Evolutionary conservation across 495 filamentous ascomycete genomes (phyloP), one percentile per base, ranked within the genome.

Genomic region (Xanthoparmelia taractica): DNA sequence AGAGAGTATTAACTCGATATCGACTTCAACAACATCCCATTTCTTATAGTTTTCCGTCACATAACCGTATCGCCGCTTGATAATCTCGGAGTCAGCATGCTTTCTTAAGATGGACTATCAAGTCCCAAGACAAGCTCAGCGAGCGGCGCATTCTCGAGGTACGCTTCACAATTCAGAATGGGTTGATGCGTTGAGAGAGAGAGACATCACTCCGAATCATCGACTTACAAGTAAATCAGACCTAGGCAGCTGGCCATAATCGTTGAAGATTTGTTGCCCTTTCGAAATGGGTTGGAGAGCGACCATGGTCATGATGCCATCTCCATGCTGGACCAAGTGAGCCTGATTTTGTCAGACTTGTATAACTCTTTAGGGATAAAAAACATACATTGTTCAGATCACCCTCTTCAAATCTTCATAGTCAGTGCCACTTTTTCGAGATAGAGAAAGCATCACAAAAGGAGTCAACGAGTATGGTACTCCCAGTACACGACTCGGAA

Each of bases 221-320:
- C 13, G 23, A 15, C 47, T 50, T 50, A 50, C 47, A 25, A 97
- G 81, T 25, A 97, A 75, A 71, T 97, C 92, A 0, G 87, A 84
- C 34, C 85, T 87, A 4, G 91, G 86, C 29, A 96, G 82, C 38
- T 89, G 85, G 11, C 92, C 93, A 70, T 96, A 96, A 72, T 96
- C 92, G 66, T 96, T 96, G 68, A 96, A 84, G 25, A 96, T 85
- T 70, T 96, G 90, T 59, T 90, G 84, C n/a, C 87, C 87, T 58
- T 61, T 61, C 15, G 29, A 8, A 38, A 97, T 89, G 0, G 80
- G 70, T 57, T 85, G 82, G 64, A 89, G 78, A 3, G 86, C 76
- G 55, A 83, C 85, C 75, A 91, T 91, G 20, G 83, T 82, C 29
- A 93, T 73, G 10, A 5, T 36, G 34, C 73, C 74, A 12, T 80